Evolutionary conservation across 1,284 basidiomycete species (phyloP), one percentile per base, ranked within the genome.

Genomic region (Wallemia mellicola): DNA sequence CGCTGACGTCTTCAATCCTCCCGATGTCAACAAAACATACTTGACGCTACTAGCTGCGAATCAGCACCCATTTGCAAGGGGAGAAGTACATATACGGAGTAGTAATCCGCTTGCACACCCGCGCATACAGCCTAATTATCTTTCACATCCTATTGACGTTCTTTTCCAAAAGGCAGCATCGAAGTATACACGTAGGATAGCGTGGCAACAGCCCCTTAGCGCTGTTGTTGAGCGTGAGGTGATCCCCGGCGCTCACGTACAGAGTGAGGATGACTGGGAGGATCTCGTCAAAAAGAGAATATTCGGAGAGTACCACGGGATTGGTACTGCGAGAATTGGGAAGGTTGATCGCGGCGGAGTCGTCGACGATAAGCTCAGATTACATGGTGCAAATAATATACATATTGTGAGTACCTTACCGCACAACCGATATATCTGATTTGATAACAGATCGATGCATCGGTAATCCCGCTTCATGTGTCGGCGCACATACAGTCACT

Each of bases 381-480:
- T 19, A 62, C 77, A 77, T 64, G 75, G 76, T 58, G 77, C 75
- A 0, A 63, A 65, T 3, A 77, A 78, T 64, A 67, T 78, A 15
- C 72, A 76, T 7, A 74, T 78, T 27, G 75, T 74, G 54, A 22
- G 54, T 26, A 30, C 9, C n/a, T n/a, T n/a, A n/a, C n/a, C n/a
- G n/a, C n/a, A n/a, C n/a, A n/a, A n/a, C n/a, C n/a, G n/a, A n/a
- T n/a, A 30, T 30, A 17, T 17, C 28, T 30, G 28, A 30, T 17
- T 30, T 17, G 28, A n/a, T 55, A 7, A 24, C n/a, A 55, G 54
- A n/a, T 57, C 24, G 55, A 57, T 28, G 55, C 55, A 3, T 26
- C 24, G 9, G 30, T 60, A 15, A 60, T 61, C 17, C 61, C 61
- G 11, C 27, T 58, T n/a, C 57, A 60, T 33, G 56, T 60, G 25